Evolutionary conservation across 192 early-diverging fungal genomes (phyloP), one percentile per base, ranked within the genome.

Genomic region (Dimargaris xerosporica): DNA sequence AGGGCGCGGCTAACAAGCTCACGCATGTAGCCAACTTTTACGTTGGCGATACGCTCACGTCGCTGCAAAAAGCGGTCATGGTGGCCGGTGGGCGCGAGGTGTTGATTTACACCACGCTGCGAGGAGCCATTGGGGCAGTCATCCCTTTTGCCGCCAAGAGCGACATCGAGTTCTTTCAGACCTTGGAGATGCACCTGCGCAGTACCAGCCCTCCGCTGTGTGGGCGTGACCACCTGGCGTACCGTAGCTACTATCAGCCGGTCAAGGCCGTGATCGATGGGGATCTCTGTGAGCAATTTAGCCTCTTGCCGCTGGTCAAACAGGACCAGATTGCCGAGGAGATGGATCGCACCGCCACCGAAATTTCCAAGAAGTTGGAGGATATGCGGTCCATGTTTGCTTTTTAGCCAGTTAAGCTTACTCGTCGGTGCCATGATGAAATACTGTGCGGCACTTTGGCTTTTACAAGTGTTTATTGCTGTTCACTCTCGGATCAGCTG

Each of bases 351-450:
- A 83, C 85, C 17, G 78, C 85, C 5, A 69, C 73, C 12, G 94
- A 98, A 64, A 84, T 99, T 30, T 74, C 80, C 47, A 95, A 94
- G 71, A 96, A 94, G 71, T 80, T 99, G 61, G 96, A 97, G 61
- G 93, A 97, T 66, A 86, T 94, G 77, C 79, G 88, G 41, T 69
- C 73, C 1, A 63, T 75, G 63, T 73, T 67, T 62, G 72, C 78
- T 0, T 76, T 79, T 39, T 81, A 73, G 42, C 11, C 34, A 39
- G 34, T 39, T 7, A 39, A 7, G 34, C 7, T 39, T 39, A 39
- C 34, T 39, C 34, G 34, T 39, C 7, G 34, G n/a, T n/a, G n/a
- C n/a, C n/a, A n/a, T n/a, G n/a, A n/a, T n/a, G n/a, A n/a, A n/a
- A n/a, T n/a, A n/a, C n/a, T n/a, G n/a, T n/a, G n/a, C n/a, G n/a